Conservation (phyloP, 1,139 yeast species). For the Yamadazyma sp. region DNA sequence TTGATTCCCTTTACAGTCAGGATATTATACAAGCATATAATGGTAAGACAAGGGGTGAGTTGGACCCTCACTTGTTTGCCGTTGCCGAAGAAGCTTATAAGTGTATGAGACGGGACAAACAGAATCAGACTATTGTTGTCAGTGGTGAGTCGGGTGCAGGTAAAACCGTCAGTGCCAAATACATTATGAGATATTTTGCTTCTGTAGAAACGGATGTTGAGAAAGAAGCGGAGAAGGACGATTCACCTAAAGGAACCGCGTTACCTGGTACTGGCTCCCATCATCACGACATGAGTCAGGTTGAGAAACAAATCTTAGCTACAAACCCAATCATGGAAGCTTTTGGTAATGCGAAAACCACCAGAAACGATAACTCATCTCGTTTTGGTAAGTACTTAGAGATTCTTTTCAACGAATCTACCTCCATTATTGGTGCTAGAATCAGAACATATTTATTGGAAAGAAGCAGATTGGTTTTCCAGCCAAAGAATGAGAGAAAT, state of each 20-base stretch:
- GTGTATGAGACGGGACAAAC: constrained; percentile 81
- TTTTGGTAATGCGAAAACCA: constrained; percentile 97
- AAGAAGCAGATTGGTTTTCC: constrained; percentile 91
- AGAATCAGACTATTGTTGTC: constrained; percentile 94
- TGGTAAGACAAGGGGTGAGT: constrained; percentile 87
- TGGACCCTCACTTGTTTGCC: constrained; percentile 95
- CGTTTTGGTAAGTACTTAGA: constrained; percentile 96
- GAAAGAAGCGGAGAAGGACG: constrained; percentile 16
- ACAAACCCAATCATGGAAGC: constrained; percentile 99
- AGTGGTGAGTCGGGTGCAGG: constrained; percentile 99
- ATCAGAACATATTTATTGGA: constrained; percentile 90
- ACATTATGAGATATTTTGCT: constrained; percentile 96
- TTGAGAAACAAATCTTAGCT: constrained; percentile 92
- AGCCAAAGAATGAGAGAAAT: constrained; percentile 85
- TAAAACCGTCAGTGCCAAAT: constrained; percentile 95
- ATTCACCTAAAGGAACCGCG: not conserved
- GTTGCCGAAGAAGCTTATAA: constrained; percentile 98
- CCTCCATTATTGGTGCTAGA: constrained; percentile 89
- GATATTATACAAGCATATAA: constrained; percentile 94
- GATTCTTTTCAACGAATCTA: constrained; percentile 72
- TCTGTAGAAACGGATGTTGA: constrained; percentile 74
- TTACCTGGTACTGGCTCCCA: constrained; percentile 37
- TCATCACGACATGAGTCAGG: constrained; percentile 78
- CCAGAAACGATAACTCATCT: constrained; percentile 95
- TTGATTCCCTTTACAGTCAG: constrained; percentile 86